Percentiles rank a stretch among this genome's conserved stretches.
phyloP scores from a whole-genome alignment of 2,329 filamentous ascomycete genomes.

The Claviceps sp. region DNA sequence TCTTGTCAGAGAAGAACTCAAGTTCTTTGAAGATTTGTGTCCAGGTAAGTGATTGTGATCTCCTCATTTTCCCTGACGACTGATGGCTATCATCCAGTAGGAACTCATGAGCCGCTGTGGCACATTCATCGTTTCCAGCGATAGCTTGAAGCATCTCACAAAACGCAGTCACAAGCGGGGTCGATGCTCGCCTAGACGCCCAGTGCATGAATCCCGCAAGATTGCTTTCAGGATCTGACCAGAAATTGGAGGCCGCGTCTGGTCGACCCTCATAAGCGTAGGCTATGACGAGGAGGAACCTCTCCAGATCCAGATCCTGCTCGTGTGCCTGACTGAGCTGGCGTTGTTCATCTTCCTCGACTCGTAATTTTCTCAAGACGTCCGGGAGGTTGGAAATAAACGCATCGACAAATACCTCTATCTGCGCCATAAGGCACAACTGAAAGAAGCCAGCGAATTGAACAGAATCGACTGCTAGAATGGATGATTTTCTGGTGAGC shows the following conservation, averaged over 20 bases:
- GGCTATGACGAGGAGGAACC: constrained; percentile 83
- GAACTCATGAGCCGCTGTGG: constrained; percentile 76
- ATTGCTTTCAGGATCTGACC: constrained; percentile 85
- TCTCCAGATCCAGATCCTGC: constrained; percentile 64
- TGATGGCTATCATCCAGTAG: constrained; percentile 72
- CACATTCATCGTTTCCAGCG: constrained; percentile 69
- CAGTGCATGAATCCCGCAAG: constrained; percentile 90
- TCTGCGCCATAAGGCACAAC: constrained; percentile 57
- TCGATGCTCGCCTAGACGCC: constrained; percentile 90
- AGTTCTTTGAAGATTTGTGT: constrained; percentile 84
- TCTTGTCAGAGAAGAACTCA: constrained; percentile 66
- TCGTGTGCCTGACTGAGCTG: constrained; percentile 51
- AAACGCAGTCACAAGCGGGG: constrained; percentile 89
- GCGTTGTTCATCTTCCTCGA: constrained; percentile 80
- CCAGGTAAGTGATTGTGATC: constrained; percentile 80
- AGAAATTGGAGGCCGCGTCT: constrained; percentile 78
- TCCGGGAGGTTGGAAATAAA: constrained; percentile 95
- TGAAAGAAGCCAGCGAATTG: constrained; percentile 62
- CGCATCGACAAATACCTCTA: constrained; percentile 79
- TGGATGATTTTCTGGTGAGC: constrained; percentile 66
- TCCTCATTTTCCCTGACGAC: constrained; percentile 63
- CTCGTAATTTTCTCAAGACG: constrained; percentile 69
- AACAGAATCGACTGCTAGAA: constrained; percentile 52
- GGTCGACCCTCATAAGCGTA: constrained; percentile 79
- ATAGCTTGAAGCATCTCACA: constrained; percentile 92